Conservation (phyloP, 2,329 filamentous ascomycete genomes). For the Aureobasidium sp. region DNA sequence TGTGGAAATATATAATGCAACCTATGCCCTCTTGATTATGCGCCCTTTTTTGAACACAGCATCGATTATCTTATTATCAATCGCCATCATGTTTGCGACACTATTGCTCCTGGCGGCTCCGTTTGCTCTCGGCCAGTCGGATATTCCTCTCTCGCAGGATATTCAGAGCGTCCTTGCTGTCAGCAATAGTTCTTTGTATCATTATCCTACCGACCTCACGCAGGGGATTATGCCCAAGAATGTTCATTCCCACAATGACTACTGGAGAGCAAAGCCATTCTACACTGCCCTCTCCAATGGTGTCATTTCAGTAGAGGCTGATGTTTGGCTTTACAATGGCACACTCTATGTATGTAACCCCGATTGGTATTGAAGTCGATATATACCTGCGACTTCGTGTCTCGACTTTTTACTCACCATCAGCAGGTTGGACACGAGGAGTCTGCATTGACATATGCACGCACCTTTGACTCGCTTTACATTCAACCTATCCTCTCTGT, state of each 20-base stretch:
- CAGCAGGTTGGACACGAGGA: constrained; percentile 47
- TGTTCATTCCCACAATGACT: constrained; percentile 51
- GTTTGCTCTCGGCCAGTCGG: constrained; percentile 19
- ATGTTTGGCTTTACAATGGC: constrained; percentile 51
- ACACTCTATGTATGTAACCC: constrained; percentile 1
- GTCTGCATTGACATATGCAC: constrained; percentile 40
- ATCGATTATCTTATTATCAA: background rate
- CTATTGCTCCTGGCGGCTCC: background rate
- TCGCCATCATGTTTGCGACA: constrained; percentile 3
- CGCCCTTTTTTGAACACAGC: background rate
- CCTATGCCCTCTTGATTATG: background rate
- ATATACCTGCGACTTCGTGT: background rate
- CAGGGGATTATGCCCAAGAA: constrained; percentile 49
- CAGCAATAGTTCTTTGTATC: constrained; percentile 42
- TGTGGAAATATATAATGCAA: background rate
- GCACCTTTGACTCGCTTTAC: constrained; percentile 51
- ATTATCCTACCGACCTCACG: constrained; percentile 54
- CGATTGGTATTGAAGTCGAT: too few relatives aligned
- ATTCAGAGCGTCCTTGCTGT: constrained; percentile 50
- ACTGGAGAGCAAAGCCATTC: constrained; percentile 42
- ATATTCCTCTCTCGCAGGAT: constrained; percentile 34
- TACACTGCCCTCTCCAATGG: constrained; percentile 49
- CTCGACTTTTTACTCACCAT: background rate
- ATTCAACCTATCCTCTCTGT: constrained; percentile 51
- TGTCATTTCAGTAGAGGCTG: constrained; percentile 50